phyloP scores from a whole-genome alignment of 768 basidiomycete genomes.

The Pluteus cervinus region DNA sequence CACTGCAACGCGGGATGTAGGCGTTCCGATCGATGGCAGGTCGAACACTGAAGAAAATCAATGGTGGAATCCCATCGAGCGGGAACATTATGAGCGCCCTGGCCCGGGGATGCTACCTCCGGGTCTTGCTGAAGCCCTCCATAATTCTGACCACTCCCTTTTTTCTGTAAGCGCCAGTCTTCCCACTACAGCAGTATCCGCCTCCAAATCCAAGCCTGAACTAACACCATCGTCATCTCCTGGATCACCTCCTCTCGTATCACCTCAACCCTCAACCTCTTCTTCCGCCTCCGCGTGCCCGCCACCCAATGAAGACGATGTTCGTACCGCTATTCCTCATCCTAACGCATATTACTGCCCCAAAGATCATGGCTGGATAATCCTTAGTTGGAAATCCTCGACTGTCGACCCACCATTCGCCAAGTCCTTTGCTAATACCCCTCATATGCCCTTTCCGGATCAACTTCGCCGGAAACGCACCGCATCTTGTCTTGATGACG shows the following conservation, averaged over 20 bases:
- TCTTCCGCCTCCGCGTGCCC: slow-evolving; percentile 13
- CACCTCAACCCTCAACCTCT: slow-evolving; percentile 16
- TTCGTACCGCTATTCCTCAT: slow-evolving; percentile 69
- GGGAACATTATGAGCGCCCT: slow-evolving; percentile 44
- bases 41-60: slow-evolving; percentile 51
- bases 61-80: slow-evolving; percentile 62
- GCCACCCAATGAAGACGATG: slow-evolving; percentile 57
- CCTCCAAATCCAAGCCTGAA: not conserved
- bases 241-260: slow-evolving; percentile 18
- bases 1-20: slow-evolving; percentile 17
- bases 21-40: slow-evolving; percentile 53
- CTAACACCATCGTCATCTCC: slow-evolving; percentile 10
- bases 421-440: slow-evolving; percentile 38
- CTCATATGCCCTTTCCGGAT: slow-evolving; percentile 47
- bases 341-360: slow-evolving; percentile 80
- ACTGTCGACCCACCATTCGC: slow-evolving; percentile 56
- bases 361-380: slow-evolving; percentile 78
- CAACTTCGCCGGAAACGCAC: slow-evolving; percentile 41
- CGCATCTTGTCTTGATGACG: slow-evolving; percentile 48
- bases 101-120: slow-evolving; percentile 70
- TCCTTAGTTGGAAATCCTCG: slow-evolving; percentile 65
- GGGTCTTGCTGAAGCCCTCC: slow-evolving; percentile 57
- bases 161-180: slow-evolving; percentile 47
- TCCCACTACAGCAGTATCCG: not conserved
- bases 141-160: slow-evolving; percentile 67